Evolutionary conservation across 2,329 filamentous ascomycete species (phyloP), one percentile per base, ranked within the genome.

Genomic region (Escovopsis sp.): DNA sequence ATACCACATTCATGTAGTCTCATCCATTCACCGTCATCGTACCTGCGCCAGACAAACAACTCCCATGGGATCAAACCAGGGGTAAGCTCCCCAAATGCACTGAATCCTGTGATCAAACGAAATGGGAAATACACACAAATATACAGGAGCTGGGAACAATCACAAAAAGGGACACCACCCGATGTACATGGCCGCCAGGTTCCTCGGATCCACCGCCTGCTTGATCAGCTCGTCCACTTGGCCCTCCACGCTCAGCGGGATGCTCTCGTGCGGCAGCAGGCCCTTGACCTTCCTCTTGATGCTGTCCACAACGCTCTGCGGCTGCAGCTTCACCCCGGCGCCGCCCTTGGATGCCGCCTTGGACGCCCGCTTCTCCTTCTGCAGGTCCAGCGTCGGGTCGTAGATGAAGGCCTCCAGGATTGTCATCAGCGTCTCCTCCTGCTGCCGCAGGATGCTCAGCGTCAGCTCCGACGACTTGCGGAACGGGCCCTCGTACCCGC

Each of bases 331-430:
- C 15, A 75, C 63, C 3, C 59, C 58, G 15, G 64, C 58, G 42
- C 72, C 61, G 33, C 55, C 53, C 39, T 55, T 53, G 12, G 35
- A 6, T 9, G 37, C 37, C 26, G 35, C 9, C 39, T 53, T 57
- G 36, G 58, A 54, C 32, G 52, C 45, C 28, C 59, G 62, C 58
- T 82, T 86, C 41, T 82, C 82, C 48, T 67, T 67, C 53, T 95
- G 77, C 48, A 96, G 78, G 56, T 99, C 93, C 11, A 94, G 79
- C 12, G 93, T 96, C 0, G 91, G 91, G 58, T 99, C 91, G 57
- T 98, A 88, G 49, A 98, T 75, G 57, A 98, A 99, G 0, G 91
- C 88, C 65, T 98, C 93, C 1, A 99, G 70, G 40, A 98, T 89
- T 0, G 89, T 95, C 80, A 98, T 94, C 45, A 98, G 68, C 34